Conservation (phyloP, 805 yeast genomes). For the Blastobotrys chiropterorum region DNA sequence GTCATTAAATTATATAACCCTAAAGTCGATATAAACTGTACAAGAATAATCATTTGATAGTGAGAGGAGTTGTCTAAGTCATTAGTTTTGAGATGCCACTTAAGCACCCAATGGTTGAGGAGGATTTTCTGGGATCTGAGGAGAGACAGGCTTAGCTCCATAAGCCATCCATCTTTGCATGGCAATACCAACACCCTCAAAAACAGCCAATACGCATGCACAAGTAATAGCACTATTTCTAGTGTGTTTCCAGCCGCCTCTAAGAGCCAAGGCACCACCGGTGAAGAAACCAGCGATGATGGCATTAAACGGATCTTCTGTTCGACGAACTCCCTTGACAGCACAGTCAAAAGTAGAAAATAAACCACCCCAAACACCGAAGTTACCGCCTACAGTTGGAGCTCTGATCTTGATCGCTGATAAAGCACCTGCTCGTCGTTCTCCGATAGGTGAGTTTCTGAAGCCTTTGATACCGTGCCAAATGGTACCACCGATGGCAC, state of each 20-base stretch:
- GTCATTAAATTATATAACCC: background rate
- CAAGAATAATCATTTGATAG: background rate
- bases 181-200: conserved; percentile 98
- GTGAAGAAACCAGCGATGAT: conserved; percentile 96
- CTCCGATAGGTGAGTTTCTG: conserved; percentile 94
- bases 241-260: conserved; percentile 98
- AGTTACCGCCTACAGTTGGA: conserved; percentile 97
- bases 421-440: conserved; percentile 83
- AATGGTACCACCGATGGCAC: conserved; percentile 94
- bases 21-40: background rate
- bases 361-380: conserved; percentile 99
- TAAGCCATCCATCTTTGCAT: conserved; percentile 84
- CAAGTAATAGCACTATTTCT: conserved; percentile 95
- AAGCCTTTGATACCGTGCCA: conserved; percentile 99
- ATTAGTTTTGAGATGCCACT: background rate
- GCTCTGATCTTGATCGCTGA: conserved; percentile 93
- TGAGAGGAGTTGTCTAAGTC: background rate
- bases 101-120: conserved; percentile 21
- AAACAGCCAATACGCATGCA: conserved; percentile 92
- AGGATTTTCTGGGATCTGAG: conserved; percentile 28
- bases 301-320: conserved; percentile 98
- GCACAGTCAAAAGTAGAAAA: conserved; percentile 94
- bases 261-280: conserved; percentile 95
- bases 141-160: conserved; percentile 58
- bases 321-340: conserved; percentile 89